These are phyloP conservation scores for Tuber umbilicatum DNA, from an alignment of 495 filamentous ascomycete genomes.

Conservation along the genomic window DNA sequence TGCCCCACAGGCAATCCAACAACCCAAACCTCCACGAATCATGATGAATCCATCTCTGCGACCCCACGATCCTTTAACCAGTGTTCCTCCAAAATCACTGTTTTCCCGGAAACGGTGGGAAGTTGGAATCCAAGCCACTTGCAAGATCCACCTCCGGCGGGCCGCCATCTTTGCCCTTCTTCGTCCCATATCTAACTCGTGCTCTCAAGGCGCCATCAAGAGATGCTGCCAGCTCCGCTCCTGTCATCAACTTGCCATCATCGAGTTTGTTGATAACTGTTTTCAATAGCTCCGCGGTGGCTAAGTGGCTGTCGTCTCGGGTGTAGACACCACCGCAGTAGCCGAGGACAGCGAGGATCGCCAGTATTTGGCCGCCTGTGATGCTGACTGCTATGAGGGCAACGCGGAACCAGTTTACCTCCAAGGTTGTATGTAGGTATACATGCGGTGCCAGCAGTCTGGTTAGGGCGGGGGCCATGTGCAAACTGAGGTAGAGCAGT, in stretches of 20 bases:
- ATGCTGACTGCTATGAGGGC: not conserved
- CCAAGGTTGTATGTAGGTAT: not conserved
- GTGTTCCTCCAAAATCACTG: not conserved
- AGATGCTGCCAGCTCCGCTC: not conserved
- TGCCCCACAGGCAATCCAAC: too few relatives aligned
- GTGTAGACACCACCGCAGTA: not conserved
- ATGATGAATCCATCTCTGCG: not conserved
- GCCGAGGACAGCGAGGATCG: not conserved
- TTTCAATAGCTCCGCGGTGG: not conserved
- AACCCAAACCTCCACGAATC: not conserved
- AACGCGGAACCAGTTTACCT: not conserved
- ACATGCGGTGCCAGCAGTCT: not conserved
- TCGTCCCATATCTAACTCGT: not conserved
- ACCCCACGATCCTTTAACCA: not conserved
- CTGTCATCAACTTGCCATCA: not conserved
- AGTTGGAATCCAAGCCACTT: not conserved
- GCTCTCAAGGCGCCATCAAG: not conserved
- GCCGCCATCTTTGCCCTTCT: not conserved
- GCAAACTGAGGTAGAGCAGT: not conserved
- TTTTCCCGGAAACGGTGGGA: not conserved
- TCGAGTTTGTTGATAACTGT: not conserved
- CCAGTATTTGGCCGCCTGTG: not conserved
- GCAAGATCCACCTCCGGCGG: not conserved
- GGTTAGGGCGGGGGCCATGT: not conserved
- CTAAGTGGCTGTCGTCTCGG: not conserved